Percentiles rank a stretch among this genome's conserved stretches.
These are phyloP conservation scores for Taxillus chinensis DNA, from an alignment of 164 flowering plant genomes.

Conservation along the genomic window DNA sequence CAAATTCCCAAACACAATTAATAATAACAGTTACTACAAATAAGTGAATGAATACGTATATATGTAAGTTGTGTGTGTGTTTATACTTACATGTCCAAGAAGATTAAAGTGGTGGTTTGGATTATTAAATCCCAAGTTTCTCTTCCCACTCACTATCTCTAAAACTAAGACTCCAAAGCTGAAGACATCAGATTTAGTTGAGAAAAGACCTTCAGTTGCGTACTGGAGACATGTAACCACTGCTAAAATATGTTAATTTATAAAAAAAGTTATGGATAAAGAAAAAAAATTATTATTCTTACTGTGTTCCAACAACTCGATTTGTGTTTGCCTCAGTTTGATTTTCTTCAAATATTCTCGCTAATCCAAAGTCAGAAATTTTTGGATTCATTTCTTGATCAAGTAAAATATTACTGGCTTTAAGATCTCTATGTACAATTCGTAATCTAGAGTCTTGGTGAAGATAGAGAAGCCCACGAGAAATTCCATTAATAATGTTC, in stretches of 20 bases:
- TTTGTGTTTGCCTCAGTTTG: background rate
- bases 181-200: background rate
- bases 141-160: background rate
- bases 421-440: background rate
- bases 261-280: too few relatives aligned
- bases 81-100: conserved; percentile 3
- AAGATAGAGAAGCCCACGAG: background rate
- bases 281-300: background rate
- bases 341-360: background rate
- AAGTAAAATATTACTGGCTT: background rate
- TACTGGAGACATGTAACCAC: background rate
- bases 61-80: too few relatives aligned
- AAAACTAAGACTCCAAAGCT: background rate
- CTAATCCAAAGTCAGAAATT: background rate
- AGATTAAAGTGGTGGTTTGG: conserved; percentile 2
- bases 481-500: background rate
- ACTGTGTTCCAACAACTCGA: background rate
- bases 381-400: background rate
- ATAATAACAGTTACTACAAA: background rate
- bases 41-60: background rate
- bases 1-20: background rate
- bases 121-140: background rate
- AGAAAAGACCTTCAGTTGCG: background rate
- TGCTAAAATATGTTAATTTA: background rate
- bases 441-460: background rate